Base-by-base conservation (phyloP, 208 protist species). In the Acanthamoeba polyphaga region DNA sequence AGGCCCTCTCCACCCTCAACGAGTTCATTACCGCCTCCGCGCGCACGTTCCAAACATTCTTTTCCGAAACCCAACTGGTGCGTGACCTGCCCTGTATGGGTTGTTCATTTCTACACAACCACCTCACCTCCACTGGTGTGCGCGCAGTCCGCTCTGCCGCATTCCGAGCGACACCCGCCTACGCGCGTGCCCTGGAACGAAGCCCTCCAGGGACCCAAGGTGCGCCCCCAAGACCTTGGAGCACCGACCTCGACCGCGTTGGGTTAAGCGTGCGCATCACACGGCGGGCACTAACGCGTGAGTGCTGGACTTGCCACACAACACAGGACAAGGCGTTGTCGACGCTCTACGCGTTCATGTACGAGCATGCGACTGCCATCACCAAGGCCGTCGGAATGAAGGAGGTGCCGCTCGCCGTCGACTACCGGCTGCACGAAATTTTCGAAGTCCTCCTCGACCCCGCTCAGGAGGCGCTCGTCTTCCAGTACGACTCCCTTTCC, bases 41-140 rank as follows among this genome's bases (percentile, higher is more conserved):
- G 6, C 74, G 74, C 74, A 82, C 32, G 6, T 82, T 82, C 74
- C 43, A 82, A 51, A 32, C 74, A 17, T 82, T 82, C 74, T 82
- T 82, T 27, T 13, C 74, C 74, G 74, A 82, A 15, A 82, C 74
- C 9, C 74, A 82, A 24, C 74, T 82, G 74, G 74, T 53, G 19
- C 34, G 13, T n/a, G 10, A 6, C 70, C 70, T 78, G 8, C 15
- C 38, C 1, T 43, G 32, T 43, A 1, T 49, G 19, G 13, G 60
- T 66, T 22, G 9, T 1, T 7, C 17, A 62, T 13, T 7, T 62
- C 1, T 2, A 62, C 55, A 22, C 2, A 13, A 13, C 1, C 19
- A 13, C 1, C 10, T 62, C 55, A 24, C 19, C 1, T 62, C 19
- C 1, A 13, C 19, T 1, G 1, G 17, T 62, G 3, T 62, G 12